Percentiles rank a stretch among this genome's conserved stretches.
These are phyloP conservation scores for Thinopyrum elongatum DNA, from an alignment of 176 grass and related monocot genomes.

Conservation along the genomic window DNA sequence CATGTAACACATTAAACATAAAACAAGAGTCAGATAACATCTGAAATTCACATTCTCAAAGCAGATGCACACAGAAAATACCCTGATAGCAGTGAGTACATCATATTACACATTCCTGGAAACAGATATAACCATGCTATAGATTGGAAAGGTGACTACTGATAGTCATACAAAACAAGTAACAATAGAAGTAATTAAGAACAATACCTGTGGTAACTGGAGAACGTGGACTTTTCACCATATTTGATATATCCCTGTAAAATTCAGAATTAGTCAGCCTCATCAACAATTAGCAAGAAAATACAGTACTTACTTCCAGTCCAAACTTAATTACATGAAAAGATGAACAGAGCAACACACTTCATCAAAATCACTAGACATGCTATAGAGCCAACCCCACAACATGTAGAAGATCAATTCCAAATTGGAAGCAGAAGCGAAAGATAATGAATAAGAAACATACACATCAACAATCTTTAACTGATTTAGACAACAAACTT, in stretches of 20 bases:
- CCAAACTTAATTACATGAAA: slow-evolving; percentile 11
- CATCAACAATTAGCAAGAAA: slow-evolving; percentile 11
- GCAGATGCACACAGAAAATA: not conserved
- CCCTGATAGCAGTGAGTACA: not conserved
- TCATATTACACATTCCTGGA: slow-evolving; percentile 4
- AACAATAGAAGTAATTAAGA: slow-evolving; percentile 26
- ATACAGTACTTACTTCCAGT: slow-evolving; percentile 6
- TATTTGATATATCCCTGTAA: slow-evolving; percentile 43
- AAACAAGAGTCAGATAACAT: slow-evolving; percentile 20
- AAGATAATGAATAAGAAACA: slow-evolving; percentile 13
- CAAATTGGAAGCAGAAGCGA: slow-evolving; percentile 1
- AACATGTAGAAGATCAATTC: not conserved
- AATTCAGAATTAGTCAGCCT: slow-evolving; percentile 33
- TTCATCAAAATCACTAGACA: slow-evolving; percentile 10
- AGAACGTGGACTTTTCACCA: slow-evolving; percentile 71
- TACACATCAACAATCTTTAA: not conserved
- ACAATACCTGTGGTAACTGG: slow-evolving; percentile 60
- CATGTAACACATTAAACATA: not conserved
- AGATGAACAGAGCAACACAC: slow-evolving; percentile 18
- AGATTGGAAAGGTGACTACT: not conserved
- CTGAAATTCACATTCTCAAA: slow-evolving; percentile 1
- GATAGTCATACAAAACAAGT: slow-evolving; percentile 7
- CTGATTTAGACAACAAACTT: not conserved
- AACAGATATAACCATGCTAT: slow-evolving; percentile 13
- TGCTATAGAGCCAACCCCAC: not conserved